Evolutionary conservation across 2,329 filamentous ascomycete species (phyloP).

Genomic region (Fusarium sp.): DNA sequence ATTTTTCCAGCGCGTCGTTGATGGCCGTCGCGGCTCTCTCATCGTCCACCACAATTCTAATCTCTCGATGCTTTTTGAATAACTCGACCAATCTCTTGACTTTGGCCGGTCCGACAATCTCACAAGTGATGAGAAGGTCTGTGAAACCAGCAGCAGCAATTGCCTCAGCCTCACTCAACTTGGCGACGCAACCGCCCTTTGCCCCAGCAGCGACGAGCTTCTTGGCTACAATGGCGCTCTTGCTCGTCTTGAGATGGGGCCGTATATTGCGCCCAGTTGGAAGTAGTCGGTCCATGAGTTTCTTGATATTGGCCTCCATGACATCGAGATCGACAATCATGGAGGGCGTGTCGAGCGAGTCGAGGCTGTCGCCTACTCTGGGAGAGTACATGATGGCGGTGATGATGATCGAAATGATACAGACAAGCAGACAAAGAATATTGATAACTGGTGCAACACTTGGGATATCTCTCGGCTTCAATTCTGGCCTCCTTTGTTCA

Average conservation of each 20-base stretch:
- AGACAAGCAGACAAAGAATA: not conserved
- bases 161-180: slow-evolving; percentile 29
- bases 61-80: not conserved
- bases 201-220: slow-evolving; percentile 30
- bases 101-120: slow-evolving; percentile 21
- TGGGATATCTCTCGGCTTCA: not conserved
- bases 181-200: slow-evolving; percentile 29
- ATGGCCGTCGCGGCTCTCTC: slow-evolving; percentile 15
- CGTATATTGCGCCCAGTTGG: slow-evolving; percentile 49
- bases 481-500: not conserved
- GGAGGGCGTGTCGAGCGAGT: slow-evolving; percentile 61
- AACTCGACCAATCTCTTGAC: slow-evolving; percentile 23
- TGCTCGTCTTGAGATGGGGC: slow-evolving; percentile 32
- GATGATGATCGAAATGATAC: not conserved
- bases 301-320: slow-evolving; percentile 61
- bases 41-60: slow-evolving; percentile 28
- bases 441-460: too few relatives aligned
- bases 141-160: slow-evolving; percentile 26
- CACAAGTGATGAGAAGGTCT: slow-evolving; percentile 34
- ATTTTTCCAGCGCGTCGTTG: slow-evolving; percentile 7
- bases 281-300: slow-evolving; percentile 55
- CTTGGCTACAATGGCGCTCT: slow-evolving; percentile 12
- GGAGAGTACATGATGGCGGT: slow-evolving; percentile 7
- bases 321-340: slow-evolving; percentile 64
- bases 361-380: slow-evolving; percentile 13